Evolutionary conservation across 805 yeast genomes (phyloP).

Genomic region (Monosporozyma servazzii): DNA sequence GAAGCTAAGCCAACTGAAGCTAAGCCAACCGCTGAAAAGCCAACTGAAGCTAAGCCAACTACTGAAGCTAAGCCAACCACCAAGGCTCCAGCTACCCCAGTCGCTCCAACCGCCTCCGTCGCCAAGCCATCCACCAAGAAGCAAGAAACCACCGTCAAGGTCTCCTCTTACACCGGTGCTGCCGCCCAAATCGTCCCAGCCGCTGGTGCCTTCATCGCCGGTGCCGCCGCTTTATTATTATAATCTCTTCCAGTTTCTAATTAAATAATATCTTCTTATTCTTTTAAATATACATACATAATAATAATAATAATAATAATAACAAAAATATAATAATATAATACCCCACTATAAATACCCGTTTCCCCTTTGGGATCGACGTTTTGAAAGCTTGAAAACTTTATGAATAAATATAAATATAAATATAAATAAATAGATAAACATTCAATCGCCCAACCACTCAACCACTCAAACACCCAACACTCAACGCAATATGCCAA

Average conservation of each 20-base stretch:
- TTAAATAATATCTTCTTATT: not conserved
- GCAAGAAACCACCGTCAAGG: slow-evolving; percentile 10
- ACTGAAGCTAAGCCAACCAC: slow-evolving; percentile 11
- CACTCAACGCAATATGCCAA: too few species aligned
- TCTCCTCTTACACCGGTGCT: slow-evolving; percentile 34
- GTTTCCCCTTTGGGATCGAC: too few species aligned
- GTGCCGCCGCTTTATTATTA: slow-evolving; percentile 42
- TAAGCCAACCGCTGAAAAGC: slow-evolving; percentile 24
- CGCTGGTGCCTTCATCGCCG: slow-evolving; percentile 41
- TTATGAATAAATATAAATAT: too few species aligned
- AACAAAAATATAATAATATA: too few species aligned
- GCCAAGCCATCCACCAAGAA: slow-evolving; percentile 10
- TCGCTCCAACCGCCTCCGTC: slow-evolving; percentile 20
- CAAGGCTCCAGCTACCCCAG: slow-evolving; percentile 17
- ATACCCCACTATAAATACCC: too few species aligned
- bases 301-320: not conserved
- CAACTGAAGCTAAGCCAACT: slow-evolving; percentile 19
- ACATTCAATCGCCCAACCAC: too few species aligned
- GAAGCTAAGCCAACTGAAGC: slow-evolving; percentile 16
- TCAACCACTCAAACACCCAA: too few species aligned
- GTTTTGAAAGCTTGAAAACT: too few species aligned
- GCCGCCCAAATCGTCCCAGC: slow-evolving; percentile 40
- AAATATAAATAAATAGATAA: too few species aligned
- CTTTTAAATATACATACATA: not conserved
- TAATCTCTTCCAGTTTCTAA: slow-evolving; percentile 18